Conservation (phyloP, 2,329 filamentous ascomycete genomes). For the Colletotrichum acutatum region DNA sequence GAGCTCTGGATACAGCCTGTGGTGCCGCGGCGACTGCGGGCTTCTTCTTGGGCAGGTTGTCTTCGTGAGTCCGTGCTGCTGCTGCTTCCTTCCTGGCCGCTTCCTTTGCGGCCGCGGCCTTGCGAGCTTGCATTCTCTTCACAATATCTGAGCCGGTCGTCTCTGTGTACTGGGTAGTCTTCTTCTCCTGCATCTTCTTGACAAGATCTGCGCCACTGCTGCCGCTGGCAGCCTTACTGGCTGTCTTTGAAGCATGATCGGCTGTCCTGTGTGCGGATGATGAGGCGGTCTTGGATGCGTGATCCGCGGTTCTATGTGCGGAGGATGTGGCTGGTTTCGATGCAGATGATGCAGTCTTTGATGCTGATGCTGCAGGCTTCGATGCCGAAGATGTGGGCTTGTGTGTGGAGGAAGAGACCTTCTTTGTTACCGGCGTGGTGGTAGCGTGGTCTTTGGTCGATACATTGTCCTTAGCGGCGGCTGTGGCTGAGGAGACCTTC, state of each 20-base stretch:
- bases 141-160: conserved; percentile 18
- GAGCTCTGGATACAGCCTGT: neutral
- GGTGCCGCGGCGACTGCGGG: neutral
- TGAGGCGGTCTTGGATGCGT: neutral
- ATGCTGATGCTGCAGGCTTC: neutral
- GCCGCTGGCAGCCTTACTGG: neutral
- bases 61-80: neutral
- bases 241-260: neutral
- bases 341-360: neutral
- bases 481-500: neutral
- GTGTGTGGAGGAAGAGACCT: neutral
- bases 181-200: conserved; percentile 11
- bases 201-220: conserved; percentile 5
- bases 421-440: conserved; percentile 6
- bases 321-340: neutral
- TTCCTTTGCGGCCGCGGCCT: conserved; percentile 9
- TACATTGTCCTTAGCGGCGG: neutral
- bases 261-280: neutral
- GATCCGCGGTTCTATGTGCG: neutral
- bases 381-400: conserved; percentile 4
- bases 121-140: conserved; percentile 20
- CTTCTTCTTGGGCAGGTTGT: neutral
- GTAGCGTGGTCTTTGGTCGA: neutral
- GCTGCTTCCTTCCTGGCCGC: neutral
- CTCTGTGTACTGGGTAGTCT: conserved; percentile 1